Conservation (phyloP, 2,329 filamentous ascomycete genomes). For the Kalaharituber pfeilii region DNA sequence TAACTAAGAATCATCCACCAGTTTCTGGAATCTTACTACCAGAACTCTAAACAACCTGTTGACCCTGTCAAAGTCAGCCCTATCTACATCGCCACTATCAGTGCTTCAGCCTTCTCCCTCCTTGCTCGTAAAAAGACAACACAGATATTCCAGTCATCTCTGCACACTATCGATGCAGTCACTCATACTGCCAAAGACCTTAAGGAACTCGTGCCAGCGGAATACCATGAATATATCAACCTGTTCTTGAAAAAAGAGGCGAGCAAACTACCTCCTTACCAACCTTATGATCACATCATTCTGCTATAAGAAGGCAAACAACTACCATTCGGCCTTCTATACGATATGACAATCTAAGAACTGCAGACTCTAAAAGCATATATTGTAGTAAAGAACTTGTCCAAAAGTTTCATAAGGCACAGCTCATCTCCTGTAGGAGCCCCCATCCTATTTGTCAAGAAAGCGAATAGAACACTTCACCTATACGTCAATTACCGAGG, state of each 20-base stretch:
- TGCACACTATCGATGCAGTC: too few relatives aligned
- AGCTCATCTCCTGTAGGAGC: neutral
- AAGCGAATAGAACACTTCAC: neutral
- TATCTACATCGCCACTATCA: neutral
- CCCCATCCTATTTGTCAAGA: constrained; percentile 1
- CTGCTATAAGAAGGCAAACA: constrained; percentile 1
- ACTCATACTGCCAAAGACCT: neutral
- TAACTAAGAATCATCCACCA: neutral
- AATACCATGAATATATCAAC: neutral
- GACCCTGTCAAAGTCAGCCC: neutral
- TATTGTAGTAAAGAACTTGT: constrained; percentile 7
- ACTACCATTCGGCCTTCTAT: constrained; percentile 8
- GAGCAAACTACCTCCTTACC: constrained; percentile 1
- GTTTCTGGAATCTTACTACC: neutral
- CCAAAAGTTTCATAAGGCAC: constrained; percentile 8
- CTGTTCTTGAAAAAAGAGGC: neutral
- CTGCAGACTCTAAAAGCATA: constrained; percentile 9
- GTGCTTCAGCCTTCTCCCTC: too few relatives aligned
- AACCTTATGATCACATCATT: constrained; percentile 4
- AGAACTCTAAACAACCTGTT: neutral
- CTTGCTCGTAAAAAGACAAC: too few relatives aligned
- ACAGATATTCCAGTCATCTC: too few relatives aligned
- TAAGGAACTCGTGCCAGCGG: neutral
- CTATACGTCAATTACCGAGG: constrained; percentile 5
- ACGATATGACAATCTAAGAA: constrained; percentile 5